Evolutionary conservation across 2,329 filamentous ascomycete genomes (phyloP).

Genomic region (Huntiella moniliformis): DNA sequence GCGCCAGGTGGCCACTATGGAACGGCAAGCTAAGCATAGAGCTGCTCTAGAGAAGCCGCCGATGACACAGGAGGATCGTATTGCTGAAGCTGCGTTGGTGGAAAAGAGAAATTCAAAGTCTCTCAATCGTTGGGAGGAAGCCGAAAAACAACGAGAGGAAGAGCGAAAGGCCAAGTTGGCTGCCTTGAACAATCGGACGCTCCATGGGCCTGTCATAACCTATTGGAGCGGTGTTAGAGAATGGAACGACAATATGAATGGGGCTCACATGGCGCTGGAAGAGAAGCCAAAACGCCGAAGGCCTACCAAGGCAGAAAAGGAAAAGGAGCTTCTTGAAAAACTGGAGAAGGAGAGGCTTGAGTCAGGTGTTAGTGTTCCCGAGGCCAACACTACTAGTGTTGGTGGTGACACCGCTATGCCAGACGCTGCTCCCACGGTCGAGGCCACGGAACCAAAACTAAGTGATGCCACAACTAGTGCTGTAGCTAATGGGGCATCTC

Average conservation of each 20-base stretch:
- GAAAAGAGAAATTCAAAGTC: slow-evolving; percentile 81
- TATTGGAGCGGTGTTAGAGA: slow-evolving; percentile 86
- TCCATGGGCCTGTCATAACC: slow-evolving; percentile 76
- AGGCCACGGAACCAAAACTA: not conserved
- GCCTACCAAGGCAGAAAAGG: slow-evolving; percentile 20
- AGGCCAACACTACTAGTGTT: slow-evolving; percentile 7
- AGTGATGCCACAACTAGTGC: not conserved
- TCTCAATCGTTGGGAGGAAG: slow-evolving; percentile 82
- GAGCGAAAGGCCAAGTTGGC: slow-evolving; percentile 68
- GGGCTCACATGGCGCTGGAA: slow-evolving; percentile 43
- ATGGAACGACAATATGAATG: slow-evolving; percentile 57
- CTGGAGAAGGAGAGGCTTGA: slow-evolving; percentile 13
- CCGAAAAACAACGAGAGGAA: slow-evolving; percentile 73
- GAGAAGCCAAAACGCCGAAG: slow-evolving; percentile 39
- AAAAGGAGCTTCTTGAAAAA: slow-evolving; percentile 13
- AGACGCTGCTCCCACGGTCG: not conserved
- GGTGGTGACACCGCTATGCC: not conserved
- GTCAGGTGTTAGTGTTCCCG: slow-evolving; percentile 1
- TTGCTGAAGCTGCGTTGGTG: slow-evolving; percentile 63
- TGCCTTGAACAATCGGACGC: slow-evolving; percentile 67
- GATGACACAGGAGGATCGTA: slow-evolving; percentile 71
- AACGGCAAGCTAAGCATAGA: slow-evolving; percentile 48
- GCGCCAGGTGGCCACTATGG: slow-evolving; percentile 50
- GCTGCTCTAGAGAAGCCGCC: slow-evolving; percentile 59
- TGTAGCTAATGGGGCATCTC: too few relatives aligned